Conservation (phyloP, 2,329 filamentous ascomycete species). For the Colletotrichum echinochloae region DNA sequence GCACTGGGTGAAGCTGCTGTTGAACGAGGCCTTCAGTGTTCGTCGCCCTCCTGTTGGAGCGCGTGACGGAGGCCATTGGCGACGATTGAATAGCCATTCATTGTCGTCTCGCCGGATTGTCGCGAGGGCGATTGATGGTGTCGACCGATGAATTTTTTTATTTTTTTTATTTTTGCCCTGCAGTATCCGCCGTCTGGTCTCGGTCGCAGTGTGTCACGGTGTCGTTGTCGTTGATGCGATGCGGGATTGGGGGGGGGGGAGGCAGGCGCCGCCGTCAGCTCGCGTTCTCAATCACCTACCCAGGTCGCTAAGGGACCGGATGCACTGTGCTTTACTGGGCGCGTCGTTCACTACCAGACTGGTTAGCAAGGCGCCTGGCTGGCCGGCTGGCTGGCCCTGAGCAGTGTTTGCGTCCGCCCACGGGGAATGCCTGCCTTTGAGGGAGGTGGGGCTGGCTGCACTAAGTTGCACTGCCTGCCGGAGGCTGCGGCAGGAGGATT, state of each 20-base stretch:
- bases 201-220: conserved; percentile 22
- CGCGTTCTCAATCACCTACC: background rate
- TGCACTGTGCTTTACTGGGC: conserved; percentile 22
- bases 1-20: conserved; percentile 43
- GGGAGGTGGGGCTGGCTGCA: conserved; percentile 4
- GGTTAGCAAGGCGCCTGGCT: conserved; percentile 3
- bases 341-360: conserved; percentile 10
- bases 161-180: background rate
- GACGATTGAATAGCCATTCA: conserved; percentile 46
- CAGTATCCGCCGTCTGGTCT: conserved; percentile 11
- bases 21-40: conserved; percentile 55
- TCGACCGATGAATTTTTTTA: conserved; percentile 28
- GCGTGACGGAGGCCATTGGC: conserved; percentile 65
- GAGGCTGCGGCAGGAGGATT: conserved; percentile 16
- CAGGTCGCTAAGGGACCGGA: background rate
- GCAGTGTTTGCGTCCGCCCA: conserved; percentile 29
- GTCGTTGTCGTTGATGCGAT: conserved; percentile 37
- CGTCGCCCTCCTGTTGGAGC: conserved; percentile 59
- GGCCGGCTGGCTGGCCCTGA: too few species aligned
- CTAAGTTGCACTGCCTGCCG: conserved; percentile 1
- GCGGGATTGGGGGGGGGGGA: conserved; percentile 24
- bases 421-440: conserved; percentile 27
- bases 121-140: conserved; percentile 33
- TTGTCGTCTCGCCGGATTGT: conserved; percentile 42
- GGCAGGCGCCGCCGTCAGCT: background rate